These are phyloP conservation scores for Triticum monococcum DNA, from an alignment of 176 grass and related monocot genomes.

Conservation along the genomic window DNA sequence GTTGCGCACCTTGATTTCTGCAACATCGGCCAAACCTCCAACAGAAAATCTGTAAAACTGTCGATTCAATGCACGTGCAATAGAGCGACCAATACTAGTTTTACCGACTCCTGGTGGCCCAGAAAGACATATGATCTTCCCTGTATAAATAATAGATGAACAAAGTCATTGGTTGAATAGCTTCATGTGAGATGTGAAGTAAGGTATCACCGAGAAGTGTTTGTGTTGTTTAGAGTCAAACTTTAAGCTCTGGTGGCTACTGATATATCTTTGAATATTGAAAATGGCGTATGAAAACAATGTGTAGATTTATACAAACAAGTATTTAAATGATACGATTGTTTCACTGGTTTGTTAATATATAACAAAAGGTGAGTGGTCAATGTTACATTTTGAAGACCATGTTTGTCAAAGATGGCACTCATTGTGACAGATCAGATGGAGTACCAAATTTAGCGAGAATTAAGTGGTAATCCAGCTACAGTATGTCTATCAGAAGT, in stretches of 20 bases:
- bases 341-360: neutral
- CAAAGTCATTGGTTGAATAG: slow-evolving; percentile 20
- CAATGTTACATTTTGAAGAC: neutral
- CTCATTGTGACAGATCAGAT: neutral
- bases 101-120: slow-evolving; percentile 99
- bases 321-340: neutral
- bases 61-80: slow-evolving; percentile 88
- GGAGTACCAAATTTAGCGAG: slow-evolving; percentile 17
- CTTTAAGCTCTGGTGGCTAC: neutral
- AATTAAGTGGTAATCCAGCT: neutral
- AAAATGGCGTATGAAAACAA: neutral
- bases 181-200: neutral
- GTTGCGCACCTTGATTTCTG: slow-evolving; percentile 87
- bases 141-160: slow-evolving; percentile 47
- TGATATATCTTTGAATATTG: neutral
- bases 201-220: neutral
- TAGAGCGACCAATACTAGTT: slow-evolving; percentile 97
- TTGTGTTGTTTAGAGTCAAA: neutral
- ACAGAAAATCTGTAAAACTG: slow-evolving; percentile 99
- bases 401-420: neutral
- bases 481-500: neutral
- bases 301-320: neutral
- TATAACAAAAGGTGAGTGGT: neutral
- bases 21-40: slow-evolving; percentile 98
- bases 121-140: slow-evolving; percentile 98